Evolutionary conservation across 441 rosid species (phyloP).

Genomic region (Populus tomentosa): DNA sequence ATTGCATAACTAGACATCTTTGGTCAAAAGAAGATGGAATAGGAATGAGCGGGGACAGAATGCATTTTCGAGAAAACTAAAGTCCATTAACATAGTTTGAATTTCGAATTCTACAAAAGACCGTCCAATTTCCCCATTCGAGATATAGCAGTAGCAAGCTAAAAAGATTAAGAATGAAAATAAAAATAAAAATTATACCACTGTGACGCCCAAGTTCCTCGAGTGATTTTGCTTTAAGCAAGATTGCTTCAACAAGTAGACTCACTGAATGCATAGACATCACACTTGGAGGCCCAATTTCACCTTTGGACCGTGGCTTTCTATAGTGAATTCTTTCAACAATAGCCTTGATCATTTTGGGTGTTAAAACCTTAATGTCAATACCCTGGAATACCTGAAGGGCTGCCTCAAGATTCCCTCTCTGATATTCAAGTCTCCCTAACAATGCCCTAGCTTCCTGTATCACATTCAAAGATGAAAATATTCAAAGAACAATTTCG

Average conservation of each 20-base stretch:
- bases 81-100: neutral
- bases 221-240: conserved; percentile 79
- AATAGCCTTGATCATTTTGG: conserved; percentile 68
- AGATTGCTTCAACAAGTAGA: conserved; percentile 79
- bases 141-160: neutral
- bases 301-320: conserved; percentile 53
- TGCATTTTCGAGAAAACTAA: neutral
- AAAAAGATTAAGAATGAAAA: neutral
- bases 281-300: conserved; percentile 34
- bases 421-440: conserved; percentile 25
- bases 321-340: conserved; percentile 48
- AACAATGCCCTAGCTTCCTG: conserved; percentile 95
- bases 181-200: conserved; percentile 37
- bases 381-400: conserved; percentile 94
- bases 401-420: conserved; percentile 91
- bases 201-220: conserved; percentile 54
- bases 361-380: conserved; percentile 56
- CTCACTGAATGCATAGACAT: conserved; percentile 92
- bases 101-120: neutral
- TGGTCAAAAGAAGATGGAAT: neutral
- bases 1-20: neutral
- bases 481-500: neutral
- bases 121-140: neutral
- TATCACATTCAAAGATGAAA: neutral
- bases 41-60: neutral